Evolutionary conservation across 495 filamentous ascomycete genomes (phyloP).

Genomic region (Aspergillus indologenus): DNA sequence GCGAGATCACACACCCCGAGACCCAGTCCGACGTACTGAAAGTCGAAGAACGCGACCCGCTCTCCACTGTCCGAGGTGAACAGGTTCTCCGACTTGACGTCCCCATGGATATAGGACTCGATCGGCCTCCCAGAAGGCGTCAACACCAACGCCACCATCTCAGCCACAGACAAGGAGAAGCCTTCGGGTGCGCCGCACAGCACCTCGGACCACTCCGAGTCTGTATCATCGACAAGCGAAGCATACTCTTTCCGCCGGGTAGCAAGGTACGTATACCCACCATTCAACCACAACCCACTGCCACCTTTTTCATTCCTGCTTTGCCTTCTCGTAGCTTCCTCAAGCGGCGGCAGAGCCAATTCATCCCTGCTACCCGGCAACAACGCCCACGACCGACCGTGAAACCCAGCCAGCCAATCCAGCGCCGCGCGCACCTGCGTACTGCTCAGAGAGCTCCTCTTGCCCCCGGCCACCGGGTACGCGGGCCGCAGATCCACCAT

Average conservation of each 20-base stretch:
- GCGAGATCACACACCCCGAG: slow-evolving; percentile 41
- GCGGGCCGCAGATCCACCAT: slow-evolving; percentile 33
- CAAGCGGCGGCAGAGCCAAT: slow-evolving; percentile 32
- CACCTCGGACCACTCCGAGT: slow-evolving; percentile 34
- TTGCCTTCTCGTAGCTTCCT: slow-evolving; percentile 19
- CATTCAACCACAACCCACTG: slow-evolving; percentile 35
- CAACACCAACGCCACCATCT: slow-evolving; percentile 30
- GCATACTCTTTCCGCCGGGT: slow-evolving; percentile 35
- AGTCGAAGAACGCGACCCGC: slow-evolving; percentile 40
- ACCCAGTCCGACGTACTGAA: slow-evolving; percentile 39
- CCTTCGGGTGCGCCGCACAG: slow-evolving; percentile 20
- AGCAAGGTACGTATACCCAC: slow-evolving; percentile 41
- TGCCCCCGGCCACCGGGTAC: slow-evolving; percentile 31
- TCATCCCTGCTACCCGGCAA: slow-evolving; percentile 17
- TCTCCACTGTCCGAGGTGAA: slow-evolving; percentile 32
- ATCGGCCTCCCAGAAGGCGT: slow-evolving; percentile 27
- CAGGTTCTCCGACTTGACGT: slow-evolving; percentile 45
- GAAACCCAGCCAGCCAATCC: slow-evolving; percentile 35
- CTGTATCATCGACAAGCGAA: slow-evolving; percentile 23
- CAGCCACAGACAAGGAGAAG: slow-evolving; percentile 26
- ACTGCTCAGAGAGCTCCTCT: slow-evolving; percentile 23
- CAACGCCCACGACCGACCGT: slow-evolving; percentile 25
- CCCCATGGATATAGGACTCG: slow-evolving; percentile 41
- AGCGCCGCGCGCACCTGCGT: slow-evolving; percentile 30
- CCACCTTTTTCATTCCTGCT: not conserved